Evolutionary conservation across 192 early-diverging fungal species (phyloP).

Genomic region (Gamsiella multidivaricata): DNA sequence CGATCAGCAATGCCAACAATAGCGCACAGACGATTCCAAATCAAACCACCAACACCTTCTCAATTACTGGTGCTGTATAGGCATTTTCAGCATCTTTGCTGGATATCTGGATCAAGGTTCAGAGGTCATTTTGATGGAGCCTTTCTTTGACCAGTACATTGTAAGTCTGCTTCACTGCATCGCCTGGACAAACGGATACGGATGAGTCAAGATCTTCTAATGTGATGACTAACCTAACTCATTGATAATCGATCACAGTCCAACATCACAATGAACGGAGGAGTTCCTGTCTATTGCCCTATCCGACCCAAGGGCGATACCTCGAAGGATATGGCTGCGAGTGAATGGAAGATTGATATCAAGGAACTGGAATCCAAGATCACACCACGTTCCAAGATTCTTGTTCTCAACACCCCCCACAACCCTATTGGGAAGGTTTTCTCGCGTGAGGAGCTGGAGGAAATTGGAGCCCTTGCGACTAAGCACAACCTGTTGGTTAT

Average conservation of each 20-base stretch:
- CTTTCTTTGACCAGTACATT: constrained; percentile 96
- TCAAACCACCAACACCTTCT: background rate
- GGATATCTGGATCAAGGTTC: constrained; percentile 83
- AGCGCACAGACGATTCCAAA: constrained; percentile 2
- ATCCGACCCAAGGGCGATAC: constrained; percentile 66
- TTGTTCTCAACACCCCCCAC: constrained; percentile 96
- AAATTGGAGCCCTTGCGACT: constrained; percentile 79
- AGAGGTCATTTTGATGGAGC: constrained; percentile 95
- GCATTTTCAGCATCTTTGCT: constrained; percentile 82
- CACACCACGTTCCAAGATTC: constrained; percentile 81
- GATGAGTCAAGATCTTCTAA: too few species aligned
- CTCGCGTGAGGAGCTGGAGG: constrained; percentile 74
- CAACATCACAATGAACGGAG: constrained; percentile 89
- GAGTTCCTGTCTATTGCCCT: constrained; percentile 86
- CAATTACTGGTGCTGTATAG: constrained; percentile 36
- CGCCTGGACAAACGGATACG: background rate
- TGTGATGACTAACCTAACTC: too few species aligned
- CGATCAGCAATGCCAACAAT: background rate
- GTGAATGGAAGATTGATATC: constrained; percentile 91
- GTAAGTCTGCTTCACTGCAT: too few species aligned
- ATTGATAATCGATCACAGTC: constrained; percentile 45
- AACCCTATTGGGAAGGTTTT: constrained; percentile 94
- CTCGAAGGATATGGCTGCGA: constrained; percentile 67
- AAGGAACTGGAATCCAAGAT: constrained; percentile 81
- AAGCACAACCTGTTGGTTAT: constrained; percentile 89